These are phyloP conservation scores for Cryptococcus sp. DNA, from an alignment of 1,284 basidiomycete genomes.

Conservation along the genomic window DNA sequence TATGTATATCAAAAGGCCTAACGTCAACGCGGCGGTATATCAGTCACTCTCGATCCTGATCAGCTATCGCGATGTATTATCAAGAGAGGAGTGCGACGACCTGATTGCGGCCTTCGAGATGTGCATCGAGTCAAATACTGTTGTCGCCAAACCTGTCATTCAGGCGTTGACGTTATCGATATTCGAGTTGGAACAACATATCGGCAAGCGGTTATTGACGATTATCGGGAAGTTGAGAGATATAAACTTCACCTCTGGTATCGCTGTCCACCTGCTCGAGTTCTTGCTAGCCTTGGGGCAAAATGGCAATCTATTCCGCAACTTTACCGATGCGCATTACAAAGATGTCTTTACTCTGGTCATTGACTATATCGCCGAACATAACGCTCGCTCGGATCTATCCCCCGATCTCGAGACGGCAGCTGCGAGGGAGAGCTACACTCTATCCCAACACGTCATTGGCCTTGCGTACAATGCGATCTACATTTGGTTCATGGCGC, in stretches of 20 bases:
- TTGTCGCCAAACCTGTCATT: constrained; percentile 87
- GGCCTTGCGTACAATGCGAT: constrained; percentile 91
- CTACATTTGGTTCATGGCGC: constrained; percentile 91
- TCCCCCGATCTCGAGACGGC: constrained; percentile 59
- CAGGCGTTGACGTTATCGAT: constrained; percentile 86
- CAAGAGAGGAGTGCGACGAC: constrained; percentile 58
- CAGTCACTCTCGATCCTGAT: constrained; percentile 86
- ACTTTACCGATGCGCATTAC: constrained; percentile 91
- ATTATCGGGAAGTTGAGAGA: constrained; percentile 88
- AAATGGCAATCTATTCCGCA: constrained; percentile 74
- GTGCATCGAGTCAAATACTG: constrained; percentile 70
- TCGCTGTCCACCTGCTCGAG: constrained; percentile 94
- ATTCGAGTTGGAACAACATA: constrained; percentile 82
- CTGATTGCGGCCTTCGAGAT: constrained; percentile 81
- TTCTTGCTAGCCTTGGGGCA: constrained; percentile 88
- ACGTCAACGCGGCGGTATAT: constrained; percentile 85
- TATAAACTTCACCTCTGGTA: constrained; percentile 90
- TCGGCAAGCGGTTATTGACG: constrained; percentile 75
- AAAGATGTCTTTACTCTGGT: constrained; percentile 95
- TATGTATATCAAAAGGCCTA: constrained; percentile 63
- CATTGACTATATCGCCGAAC: constrained; percentile 89
- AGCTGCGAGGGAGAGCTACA: constrained; percentile 69
- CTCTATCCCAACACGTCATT: constrained; percentile 92
- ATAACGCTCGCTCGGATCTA: constrained; percentile 54
- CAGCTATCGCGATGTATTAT: constrained; percentile 80